phyloP scores from a whole-genome alignment of 805 yeast genomes.

The Metschnikowia matae region DNA sequence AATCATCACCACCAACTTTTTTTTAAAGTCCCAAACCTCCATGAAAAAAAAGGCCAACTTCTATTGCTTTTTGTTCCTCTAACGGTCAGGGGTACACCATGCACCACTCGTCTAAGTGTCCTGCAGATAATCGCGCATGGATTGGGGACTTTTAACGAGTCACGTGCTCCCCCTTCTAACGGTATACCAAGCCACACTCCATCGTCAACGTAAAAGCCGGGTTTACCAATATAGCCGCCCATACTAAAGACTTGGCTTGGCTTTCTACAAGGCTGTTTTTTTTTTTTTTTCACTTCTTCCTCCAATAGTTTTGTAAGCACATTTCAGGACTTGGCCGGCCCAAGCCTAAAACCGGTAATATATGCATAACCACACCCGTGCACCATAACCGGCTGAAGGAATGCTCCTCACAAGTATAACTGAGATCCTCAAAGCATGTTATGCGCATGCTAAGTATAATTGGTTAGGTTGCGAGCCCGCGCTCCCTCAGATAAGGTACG shows the following conservation, averaged over 20 bases:
- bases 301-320: too few species aligned
- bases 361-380: background rate
- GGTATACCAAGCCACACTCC: background rate
- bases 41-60: too few species aligned
- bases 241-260: too few species aligned
- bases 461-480: background rate
- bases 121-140: background rate
- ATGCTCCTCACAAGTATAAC: background rate
- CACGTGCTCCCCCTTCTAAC: background rate
- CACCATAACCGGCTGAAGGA: background rate
- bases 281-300: too few species aligned
- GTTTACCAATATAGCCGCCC: too few species aligned
- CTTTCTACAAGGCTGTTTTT: too few species aligned
- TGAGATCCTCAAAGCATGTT: background rate
- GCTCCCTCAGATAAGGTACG: background rate
- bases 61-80: too few species aligned
- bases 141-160: background rate
- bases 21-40: too few species aligned
- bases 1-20: too few species aligned
- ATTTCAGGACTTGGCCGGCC: too few species aligned
- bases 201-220: too few species aligned
- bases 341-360: background rate
- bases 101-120: slow-evolving; percentile 1
- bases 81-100: slow-evolving; percentile 1
- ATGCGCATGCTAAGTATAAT: background rate